phyloP scores from a whole-genome alignment of 768 basidiomycete species.

The Mycena kentingensis region DNA sequence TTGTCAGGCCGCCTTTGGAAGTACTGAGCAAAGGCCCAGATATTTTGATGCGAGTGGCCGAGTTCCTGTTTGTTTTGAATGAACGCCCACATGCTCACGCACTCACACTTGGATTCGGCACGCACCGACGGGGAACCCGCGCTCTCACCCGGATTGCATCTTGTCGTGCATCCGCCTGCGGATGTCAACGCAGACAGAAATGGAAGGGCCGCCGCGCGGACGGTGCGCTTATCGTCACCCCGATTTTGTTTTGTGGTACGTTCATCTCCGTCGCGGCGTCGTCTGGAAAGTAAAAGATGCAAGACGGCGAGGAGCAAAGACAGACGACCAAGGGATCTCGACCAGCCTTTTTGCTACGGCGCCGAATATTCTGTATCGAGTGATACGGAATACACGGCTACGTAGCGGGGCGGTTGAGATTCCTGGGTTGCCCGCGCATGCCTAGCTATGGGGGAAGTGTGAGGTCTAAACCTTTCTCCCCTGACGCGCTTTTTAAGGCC shows the following conservation, averaged over 20 bases:
- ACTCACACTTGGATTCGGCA: too few species aligned
- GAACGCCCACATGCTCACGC: not conserved
- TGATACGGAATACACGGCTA: constrained; percentile 20
- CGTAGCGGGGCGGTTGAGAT: constrained; percentile 9
- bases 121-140: not conserved
- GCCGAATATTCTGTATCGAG: constrained; percentile 11
- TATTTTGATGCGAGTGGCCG: too few species aligned
- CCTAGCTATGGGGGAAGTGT: not conserved
- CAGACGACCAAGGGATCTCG: too few species aligned
- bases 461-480: not conserved
- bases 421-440: not conserved
- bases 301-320: not conserved
- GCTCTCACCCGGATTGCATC: too few species aligned
- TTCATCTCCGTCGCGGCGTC: too few species aligned
- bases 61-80: too few species aligned
- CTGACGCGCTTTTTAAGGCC: not conserved
- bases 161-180: too few species aligned
- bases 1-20: not conserved
- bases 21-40: not conserved
- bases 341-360: constrained; percentile 8
- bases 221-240: too few species aligned
- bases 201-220: too few species aligned
- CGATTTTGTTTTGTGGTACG: too few species aligned
- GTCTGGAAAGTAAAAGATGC: too few species aligned
- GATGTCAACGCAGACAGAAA: too few species aligned